Evolutionary conservation across 805 yeast species (phyloP).

Genomic region (Komagataella populi): DNA sequence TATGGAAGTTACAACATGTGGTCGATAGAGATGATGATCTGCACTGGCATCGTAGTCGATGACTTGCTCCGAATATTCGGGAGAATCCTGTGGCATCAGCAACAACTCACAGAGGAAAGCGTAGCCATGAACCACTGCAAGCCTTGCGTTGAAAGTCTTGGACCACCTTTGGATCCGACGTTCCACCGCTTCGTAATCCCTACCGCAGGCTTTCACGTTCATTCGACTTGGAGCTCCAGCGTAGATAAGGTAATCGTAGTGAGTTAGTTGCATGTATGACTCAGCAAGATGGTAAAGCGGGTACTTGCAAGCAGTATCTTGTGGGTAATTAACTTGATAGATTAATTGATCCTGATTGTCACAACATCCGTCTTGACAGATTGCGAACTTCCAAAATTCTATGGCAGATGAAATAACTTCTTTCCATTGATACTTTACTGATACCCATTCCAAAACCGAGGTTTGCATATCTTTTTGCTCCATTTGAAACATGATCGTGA

Average conservation of each 20-base stretch:
- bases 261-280: constrained; percentile 46
- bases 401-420: constrained; percentile 47
- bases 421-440: constrained; percentile 37
- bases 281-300: constrained; percentile 63
- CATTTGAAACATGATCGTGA: constrained; percentile 49
- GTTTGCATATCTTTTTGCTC: constrained; percentile 42
- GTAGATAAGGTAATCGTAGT: constrained; percentile 60
- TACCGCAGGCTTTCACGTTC: constrained; percentile 41
- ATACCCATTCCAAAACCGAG: constrained; percentile 22
- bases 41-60: constrained; percentile 19
- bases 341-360: background rate
- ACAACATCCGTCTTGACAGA: constrained; percentile 12
- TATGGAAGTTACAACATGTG: constrained; percentile 22
- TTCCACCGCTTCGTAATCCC: constrained; percentile 36
- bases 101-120: constrained; percentile 43
- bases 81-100: constrained; percentile 15
- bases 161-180: constrained; percentile 37
- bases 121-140: constrained; percentile 41
- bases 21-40: constrained; percentile 17
- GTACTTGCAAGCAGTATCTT: constrained; percentile 32
- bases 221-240: constrained; percentile 69
- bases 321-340: background rate
- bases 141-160: constrained; percentile 24
- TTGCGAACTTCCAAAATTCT: constrained; percentile 43
- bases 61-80: constrained; percentile 13